Evolutionary conservation across 352 stramenopile genomes (phyloP), one percentile per base, ranked within the genome.

Genomic region (Globisporangium viniferum): DNA sequence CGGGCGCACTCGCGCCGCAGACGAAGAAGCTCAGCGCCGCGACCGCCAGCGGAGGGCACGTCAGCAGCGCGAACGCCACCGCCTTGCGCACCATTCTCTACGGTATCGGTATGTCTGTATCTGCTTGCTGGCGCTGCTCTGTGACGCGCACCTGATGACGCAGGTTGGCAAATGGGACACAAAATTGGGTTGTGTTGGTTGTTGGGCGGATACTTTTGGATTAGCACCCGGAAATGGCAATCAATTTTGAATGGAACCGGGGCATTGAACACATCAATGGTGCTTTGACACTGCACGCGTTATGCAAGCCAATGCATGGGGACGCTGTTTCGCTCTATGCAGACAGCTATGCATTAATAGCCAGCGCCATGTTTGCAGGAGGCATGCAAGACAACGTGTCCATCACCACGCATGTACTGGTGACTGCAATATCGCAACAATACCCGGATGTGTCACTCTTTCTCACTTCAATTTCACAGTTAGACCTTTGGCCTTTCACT

Each of bases 61-160:
- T 59, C 48, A 94, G 69, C n/a, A 90, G 59, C 70, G 80, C 67
- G 59, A 86, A 76, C 61, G 82, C 82, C 41, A 82, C 48, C 35
- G 75, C 64, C 63, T 89, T 89, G 48, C 77, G 69, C 14, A 70
- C 69, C 69, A 79, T 62, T 39, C 5, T 12, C 20, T 33, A 15
- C 24, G 5, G 14, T 39, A 20, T 59, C 12, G 9, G 14, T n/a
- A 29, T 5, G 7, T 14, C 2, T 24, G 49, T 22, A 20, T 9
- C 7, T 56, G n/a, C 49, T 56, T 27, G 22, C 49, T 56, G 31
- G 31, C 31, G 31, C 31, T 33, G 29, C 54, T 33, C 27, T 27
- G 18, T 51, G 44, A 51, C 44, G 44, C 44, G 44, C 44, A 51
- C 44, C 18, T 18, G 54, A 59, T 33, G 29, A 35, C 27, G 29